Percentiles rank a stretch among this genome's conserved stretches.
Evolutionary conservation across 1,284 basidiomycete species (phyloP).

Genomic region (Ceratorhiza oryzae-sativae): DNA sequence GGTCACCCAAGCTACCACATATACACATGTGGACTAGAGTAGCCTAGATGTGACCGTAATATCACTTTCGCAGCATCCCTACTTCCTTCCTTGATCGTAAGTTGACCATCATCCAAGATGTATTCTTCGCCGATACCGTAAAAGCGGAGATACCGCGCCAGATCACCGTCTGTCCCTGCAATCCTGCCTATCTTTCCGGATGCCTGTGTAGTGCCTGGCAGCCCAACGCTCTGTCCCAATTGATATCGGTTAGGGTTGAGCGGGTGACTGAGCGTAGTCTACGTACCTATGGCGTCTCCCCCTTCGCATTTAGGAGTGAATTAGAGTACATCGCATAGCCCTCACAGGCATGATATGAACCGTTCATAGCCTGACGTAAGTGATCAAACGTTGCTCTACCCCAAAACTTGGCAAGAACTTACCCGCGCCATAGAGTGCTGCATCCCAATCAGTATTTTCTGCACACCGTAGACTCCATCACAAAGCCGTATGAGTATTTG

Average conservation of each 20-base stretch:
- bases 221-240: not conserved
- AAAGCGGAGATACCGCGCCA: slow-evolving; percentile 9
- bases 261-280: not conserved
- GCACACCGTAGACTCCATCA: not conserved
- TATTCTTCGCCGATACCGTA: not conserved
- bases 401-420: not conserved
- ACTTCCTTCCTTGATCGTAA: not conserved
- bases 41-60: no score
- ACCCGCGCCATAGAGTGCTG: not conserved
- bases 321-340: not conserved
- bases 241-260: not conserved
- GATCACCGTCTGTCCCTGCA: not conserved
- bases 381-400: not conserved
- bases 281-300: not conserved
- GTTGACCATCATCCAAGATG: not conserved
- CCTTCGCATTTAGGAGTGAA: not conserved
- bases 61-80: no score
- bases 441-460: not conserved
- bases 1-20: no score
- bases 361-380: not conserved
- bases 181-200: not conserved
- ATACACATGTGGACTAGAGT: no score
- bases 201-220: not conserved
- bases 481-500: not conserved
- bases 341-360: not conserved